Evolutionary conservation across 208 protist genomes (phyloP).

Genomic region (Ichthyophonus hoferi): DNA sequence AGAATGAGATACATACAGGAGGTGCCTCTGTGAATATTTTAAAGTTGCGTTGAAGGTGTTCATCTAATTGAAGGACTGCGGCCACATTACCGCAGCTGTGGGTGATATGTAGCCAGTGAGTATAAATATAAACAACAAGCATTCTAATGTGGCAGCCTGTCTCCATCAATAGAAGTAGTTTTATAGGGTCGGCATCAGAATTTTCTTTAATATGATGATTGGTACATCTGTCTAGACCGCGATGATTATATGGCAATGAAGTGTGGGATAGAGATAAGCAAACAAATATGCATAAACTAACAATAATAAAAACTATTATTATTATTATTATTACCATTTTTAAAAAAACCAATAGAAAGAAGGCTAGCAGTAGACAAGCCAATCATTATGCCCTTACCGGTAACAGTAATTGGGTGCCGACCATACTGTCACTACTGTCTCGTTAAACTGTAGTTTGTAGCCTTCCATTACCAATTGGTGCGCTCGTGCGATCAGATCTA

Average conservation of each 20-base stretch:
- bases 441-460: constrained; percentile 71
- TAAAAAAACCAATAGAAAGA: too few species aligned
- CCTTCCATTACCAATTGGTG: constrained; percentile 77
- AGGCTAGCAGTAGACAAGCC: too few species aligned
- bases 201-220: too few species aligned
- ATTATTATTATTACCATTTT: too few species aligned
- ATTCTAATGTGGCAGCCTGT: constrained; percentile 7
- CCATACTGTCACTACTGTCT: constrained; percentile 73
- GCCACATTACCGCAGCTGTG: constrained; percentile 91
- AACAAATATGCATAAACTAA: too few species aligned
- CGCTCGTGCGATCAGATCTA: constrained; percentile 72
- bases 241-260: too few species aligned
- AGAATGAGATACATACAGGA: too few species aligned
- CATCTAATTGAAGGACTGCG: constrained; percentile 93
- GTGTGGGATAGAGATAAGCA: too few species aligned
- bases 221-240: too few species aligned
- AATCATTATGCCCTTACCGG: too few species aligned
- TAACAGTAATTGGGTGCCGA: constrained; percentile 80
- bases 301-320: constrained; percentile 39
- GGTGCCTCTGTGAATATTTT: constrained; percentile 97
- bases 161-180: too few species aligned
- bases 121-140: constrained; percentile 37
- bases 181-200: too few species aligned
- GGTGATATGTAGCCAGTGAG: constrained; percentile 86
- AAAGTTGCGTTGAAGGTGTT: constrained; percentile 93